Conservation (phyloP, 2,329 filamentous ascomycete genomes). For the Metarhizium rileyi region DNA sequence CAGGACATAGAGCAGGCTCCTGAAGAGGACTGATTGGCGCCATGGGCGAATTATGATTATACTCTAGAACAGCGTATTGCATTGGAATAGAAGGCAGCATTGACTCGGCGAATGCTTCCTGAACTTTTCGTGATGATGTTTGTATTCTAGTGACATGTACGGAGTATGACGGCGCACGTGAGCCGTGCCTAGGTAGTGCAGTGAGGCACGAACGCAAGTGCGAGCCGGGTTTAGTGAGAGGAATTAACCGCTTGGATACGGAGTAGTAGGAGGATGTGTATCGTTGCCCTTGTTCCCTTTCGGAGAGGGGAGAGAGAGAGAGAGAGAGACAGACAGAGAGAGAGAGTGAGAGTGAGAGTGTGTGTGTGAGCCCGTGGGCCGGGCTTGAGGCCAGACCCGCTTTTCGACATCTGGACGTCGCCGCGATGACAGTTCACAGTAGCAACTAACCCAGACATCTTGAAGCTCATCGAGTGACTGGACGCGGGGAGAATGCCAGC, state of each 20-base stretch:
- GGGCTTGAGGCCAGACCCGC: neutral
- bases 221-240: too few species aligned
- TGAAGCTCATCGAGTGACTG: neutral
- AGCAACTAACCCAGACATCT: neutral
- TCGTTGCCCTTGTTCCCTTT: too few species aligned
- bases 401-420: conserved; percentile 1
- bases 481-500: neutral
- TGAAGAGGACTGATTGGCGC: conserved; percentile 19
- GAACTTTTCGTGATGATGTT: neutral
- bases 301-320: too few species aligned
- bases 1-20: conserved; percentile 36
- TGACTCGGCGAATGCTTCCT: neutral
- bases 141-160: neutral
- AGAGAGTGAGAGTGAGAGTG: too few species aligned
- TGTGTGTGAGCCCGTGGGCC: too few species aligned
- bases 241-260: too few species aligned
- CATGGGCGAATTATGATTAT: neutral
- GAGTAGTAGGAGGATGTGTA: too few species aligned
- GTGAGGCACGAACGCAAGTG: too few species aligned
- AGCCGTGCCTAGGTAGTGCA: too few species aligned
- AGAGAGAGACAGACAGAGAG: too few species aligned
- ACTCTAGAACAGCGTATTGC: neutral
- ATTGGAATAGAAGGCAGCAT: neutral
- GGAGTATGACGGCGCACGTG: too few species aligned
- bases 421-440: too few species aligned